Conservation (phyloP, 768 basidiomycete genomes). For the Leccinum disarticulatum region DNA sequence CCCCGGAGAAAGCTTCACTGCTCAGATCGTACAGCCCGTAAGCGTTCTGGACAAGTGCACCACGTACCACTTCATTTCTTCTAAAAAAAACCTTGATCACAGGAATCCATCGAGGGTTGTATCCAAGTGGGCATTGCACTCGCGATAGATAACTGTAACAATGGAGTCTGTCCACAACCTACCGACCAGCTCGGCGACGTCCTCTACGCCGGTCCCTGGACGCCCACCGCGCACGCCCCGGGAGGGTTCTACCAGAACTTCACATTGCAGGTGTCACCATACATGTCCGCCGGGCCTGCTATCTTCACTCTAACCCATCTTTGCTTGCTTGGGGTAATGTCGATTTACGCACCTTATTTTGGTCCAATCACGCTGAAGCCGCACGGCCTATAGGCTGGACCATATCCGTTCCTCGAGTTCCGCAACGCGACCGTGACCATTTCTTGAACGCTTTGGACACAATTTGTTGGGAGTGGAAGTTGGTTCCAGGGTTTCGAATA, state of each 20-base stretch:
- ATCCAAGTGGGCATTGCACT: conserved; percentile 34
- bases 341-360: neutral
- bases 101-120: conserved; percentile 21
- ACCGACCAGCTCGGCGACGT: conserved; percentile 22
- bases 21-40: conserved; percentile 26
- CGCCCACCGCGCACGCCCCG: conserved; percentile 15
- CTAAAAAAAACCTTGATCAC: neutral
- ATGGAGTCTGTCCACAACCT: conserved; percentile 25
- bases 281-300: conserved; percentile 18
- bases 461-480: neutral
- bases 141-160: conserved; percentile 19
- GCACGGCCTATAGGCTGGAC: neutral
- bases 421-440: conserved; percentile 23
- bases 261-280: conserved; percentile 13
- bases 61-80: neutral
- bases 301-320: conserved; percentile 32
- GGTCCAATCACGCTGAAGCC: neutral
- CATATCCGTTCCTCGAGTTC: neutral
- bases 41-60: neutral
- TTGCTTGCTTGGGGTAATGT: conserved; percentile 11
- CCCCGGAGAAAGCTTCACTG: conserved; percentile 18
- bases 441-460: neutral
- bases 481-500: neutral
- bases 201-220: conserved; percentile 32
- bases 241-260: conserved; percentile 33